Base-by-base conservation (phyloP, 352 stramenopile species). In the Phytophthora fragariaefolia region DNA sequence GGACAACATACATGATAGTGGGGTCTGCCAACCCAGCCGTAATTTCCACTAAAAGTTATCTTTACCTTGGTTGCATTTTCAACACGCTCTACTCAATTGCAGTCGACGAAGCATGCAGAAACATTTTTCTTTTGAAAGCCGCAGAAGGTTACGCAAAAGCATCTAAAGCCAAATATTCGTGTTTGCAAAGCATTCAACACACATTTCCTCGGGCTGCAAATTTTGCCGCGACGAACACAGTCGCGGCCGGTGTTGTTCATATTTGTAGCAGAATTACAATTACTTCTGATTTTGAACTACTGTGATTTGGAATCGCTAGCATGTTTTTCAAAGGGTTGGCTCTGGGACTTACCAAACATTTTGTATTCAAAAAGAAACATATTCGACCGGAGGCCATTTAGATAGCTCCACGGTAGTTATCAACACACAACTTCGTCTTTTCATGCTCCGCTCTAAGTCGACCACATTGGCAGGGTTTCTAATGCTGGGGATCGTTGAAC, bases 361-460 rank as follows among this genome's bases (percentile, higher is more conserved):
- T 46, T 4, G 17, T 13, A 8, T 46, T 20, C 6, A 46, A 46
- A 46, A 17, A 46, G 15, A 46, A 36, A 6, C n/a, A 47, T 12
- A 28, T 43, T 17, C 8, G 50, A n/a, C 38, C 23, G 40, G 45
- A 36, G 7, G 42, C 51, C 3, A 40, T 63, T 36, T 36, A 36
- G 6, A 36, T 36, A 6, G 30, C 18, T 42, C 40, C 2, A 55
- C 56, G 17, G 56, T 63, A 8, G 23, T 63, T 36, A 63, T 63
- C 26, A 63, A 63, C 40, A 63, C 42, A 3, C 56, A 56, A 55
- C n/a, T 63, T 5, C 55, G 55, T 3, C 40, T 63, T 2, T 45
- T 55, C 6, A 30, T 63, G 13, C 17, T 63, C 13, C 42, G 42
- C 10, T 34, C 38, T 2, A 20, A 20, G 12, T 46, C 38, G 17